Evolutionary conservation across 2,329 filamentous ascomycete genomes (phyloP).

Genomic region (Trichoderma sp.): DNA sequence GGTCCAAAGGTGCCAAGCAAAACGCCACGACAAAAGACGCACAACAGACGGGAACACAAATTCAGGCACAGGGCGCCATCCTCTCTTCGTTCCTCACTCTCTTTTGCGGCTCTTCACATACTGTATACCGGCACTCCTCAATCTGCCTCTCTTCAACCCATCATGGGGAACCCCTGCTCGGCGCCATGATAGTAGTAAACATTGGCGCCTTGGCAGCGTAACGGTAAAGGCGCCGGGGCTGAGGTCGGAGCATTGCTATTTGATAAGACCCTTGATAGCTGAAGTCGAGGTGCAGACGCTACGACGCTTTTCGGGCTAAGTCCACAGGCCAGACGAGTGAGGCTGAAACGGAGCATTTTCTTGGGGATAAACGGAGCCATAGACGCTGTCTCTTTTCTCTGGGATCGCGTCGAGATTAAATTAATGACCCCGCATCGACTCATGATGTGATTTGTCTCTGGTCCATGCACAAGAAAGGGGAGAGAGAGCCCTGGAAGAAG

Average conservation of each 20-base stretch:
- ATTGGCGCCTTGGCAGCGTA: conserved; percentile 8
- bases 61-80: background rate
- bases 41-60: background rate
- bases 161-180: conserved; percentile 14
- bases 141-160: conserved; percentile 4
- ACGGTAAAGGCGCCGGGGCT: background rate
- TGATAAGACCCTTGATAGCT: conserved; percentile 20
- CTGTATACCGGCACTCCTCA: background rate
- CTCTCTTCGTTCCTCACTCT: background rate
- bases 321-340: background rate
- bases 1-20: background rate
- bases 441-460: background rate
- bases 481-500: background rate
- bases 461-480: background rate
- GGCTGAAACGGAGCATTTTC: conserved; percentile 15
- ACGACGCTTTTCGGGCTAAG: conserved; percentile 1
- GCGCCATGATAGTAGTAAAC: background rate
- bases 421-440: conserved; percentile 2
- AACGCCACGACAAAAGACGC: background rate
- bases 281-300: conserved; percentile 11
- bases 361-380: background rate
- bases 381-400: background rate
- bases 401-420: background rate
- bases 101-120: background rate
- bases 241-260: conserved; percentile 7